Percentiles rank a stretch among this genome's conserved stretches.
Evolutionary conservation across 169 alveolate species (phyloP).

Genomic region (Plasmodium gaboni): DNA sequence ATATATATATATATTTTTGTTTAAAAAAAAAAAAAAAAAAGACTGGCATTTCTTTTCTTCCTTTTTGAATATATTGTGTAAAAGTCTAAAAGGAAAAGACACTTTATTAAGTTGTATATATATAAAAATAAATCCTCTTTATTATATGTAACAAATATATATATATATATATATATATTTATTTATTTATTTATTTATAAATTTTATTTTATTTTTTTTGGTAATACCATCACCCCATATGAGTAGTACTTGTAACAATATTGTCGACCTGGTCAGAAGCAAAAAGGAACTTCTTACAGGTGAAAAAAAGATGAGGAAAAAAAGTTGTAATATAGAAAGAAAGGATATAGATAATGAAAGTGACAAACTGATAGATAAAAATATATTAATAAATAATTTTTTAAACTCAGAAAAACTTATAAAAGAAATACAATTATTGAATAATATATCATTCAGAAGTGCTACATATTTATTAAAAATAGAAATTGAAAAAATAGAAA

Average conservation of each 20-base stretch:
- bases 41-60: no score
- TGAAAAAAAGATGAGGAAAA: conserved; percentile 13
- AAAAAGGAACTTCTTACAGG: conserved; percentile 41
- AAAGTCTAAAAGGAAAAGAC: no score
- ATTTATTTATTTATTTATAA: not conserved
- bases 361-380: not conserved
- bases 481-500: conserved; percentile 27
- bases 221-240: not conserved
- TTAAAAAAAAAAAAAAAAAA: no score
- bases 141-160: no score
- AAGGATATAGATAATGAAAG: not conserved
- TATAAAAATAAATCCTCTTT: no score
- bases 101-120: no score
- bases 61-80: no score
- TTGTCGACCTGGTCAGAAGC: conserved; percentile 22
- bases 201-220: not conserved
- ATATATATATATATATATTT: conserved; percentile 1
- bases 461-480: conserved; percentile 22
- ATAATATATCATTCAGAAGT: conserved; percentile 12
- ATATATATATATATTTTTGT: no score
- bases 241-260: conserved; percentile 21
- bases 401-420: conserved; percentile 20
- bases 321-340: not conserved
- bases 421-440: conserved; percentile 30
- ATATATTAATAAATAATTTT: conserved; percentile 34